A percentile compares a stretch with the other conserved stretches of the same genome.
phyloP scores from a whole-genome alignment of 2,329 filamentous ascomycete species.

The Beauveria bassiana region DNA sequence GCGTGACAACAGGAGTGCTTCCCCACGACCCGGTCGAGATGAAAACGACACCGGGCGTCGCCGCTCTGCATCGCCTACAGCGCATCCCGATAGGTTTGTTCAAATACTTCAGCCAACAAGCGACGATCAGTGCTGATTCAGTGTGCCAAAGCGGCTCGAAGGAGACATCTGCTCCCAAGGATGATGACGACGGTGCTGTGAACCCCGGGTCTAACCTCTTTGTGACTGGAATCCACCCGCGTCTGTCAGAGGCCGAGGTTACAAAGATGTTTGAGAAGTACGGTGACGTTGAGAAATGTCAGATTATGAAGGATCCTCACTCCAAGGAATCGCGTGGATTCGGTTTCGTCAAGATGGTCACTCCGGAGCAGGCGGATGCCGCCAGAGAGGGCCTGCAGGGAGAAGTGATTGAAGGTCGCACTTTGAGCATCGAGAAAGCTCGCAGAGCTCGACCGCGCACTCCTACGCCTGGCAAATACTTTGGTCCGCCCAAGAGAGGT shows the following conservation, averaged over 20 bases:
- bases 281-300: slow-evolving; percentile 96
- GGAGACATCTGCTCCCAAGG: slow-evolving; percentile 42
- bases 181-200: slow-evolving; percentile 69
- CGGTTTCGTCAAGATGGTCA: slow-evolving; percentile 98
- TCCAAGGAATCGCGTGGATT: slow-evolving; percentile 98
- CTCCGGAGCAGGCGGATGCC: slow-evolving; percentile 88
- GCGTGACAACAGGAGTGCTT: slow-evolving; percentile 58
- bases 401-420: slow-evolving; percentile 90
- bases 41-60: slow-evolving; percentile 52
- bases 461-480: slow-evolving; percentile 97
- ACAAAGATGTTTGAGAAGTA: slow-evolving; percentile 97
- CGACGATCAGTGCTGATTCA: not conserved
- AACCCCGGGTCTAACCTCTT: slow-evolving; percentile 98
- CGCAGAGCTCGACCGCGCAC: slow-evolving; percentile 90
- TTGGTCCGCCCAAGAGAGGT: slow-evolving; percentile 96
- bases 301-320: slow-evolving; percentile 98
- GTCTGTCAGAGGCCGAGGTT: slow-evolving; percentile 81
- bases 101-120: not conserved
- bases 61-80: slow-evolving; percentile 54
- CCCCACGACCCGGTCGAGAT: slow-evolving; percentile 53
- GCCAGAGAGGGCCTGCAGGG: slow-evolving; percentile 94
- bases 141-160: slow-evolving; percentile 35
- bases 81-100: slow-evolving; percentile 34
- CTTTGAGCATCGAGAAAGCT: slow-evolving; percentile 97
- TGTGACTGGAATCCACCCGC: slow-evolving; percentile 94